These are phyloP conservation scores for Leccinum rimulosum DNA, from an alignment of 768 basidiomycete species.

Conservation along the genomic window DNA sequence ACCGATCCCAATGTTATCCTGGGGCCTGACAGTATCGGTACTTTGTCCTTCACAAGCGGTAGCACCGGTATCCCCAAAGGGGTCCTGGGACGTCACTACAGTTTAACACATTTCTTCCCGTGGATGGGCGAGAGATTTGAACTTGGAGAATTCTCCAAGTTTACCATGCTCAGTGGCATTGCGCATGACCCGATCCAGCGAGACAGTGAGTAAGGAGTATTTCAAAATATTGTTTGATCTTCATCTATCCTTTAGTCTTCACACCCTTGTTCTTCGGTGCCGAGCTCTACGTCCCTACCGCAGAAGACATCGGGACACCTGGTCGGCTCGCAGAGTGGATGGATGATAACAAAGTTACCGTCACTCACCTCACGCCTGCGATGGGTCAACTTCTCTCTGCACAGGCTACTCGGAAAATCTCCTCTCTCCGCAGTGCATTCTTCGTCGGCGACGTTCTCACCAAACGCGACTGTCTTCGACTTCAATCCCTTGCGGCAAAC, in stretches of 20 bases:
- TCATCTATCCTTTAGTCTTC: slow-evolving; percentile 63
- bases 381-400: slow-evolving; percentile 99
- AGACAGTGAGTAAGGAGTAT: slow-evolving; percentile 72
- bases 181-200: slow-evolving; percentile 99
- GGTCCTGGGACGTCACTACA: slow-evolving; percentile 93
- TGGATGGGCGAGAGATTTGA: slow-evolving; percentile 96
- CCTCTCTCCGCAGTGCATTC: slow-evolving; percentile 86
- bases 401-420: slow-evolving; percentile 77
- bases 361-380: slow-evolving; percentile 98
- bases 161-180: slow-evolving; percentile 98
- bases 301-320: slow-evolving; percentile 95
- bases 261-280: slow-evolving; percentile 98
- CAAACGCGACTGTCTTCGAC: slow-evolving; percentile 93
- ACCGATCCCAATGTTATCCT: slow-evolving; percentile 79
- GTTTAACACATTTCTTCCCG: slow-evolving; percentile 97
- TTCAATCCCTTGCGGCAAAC: slow-evolving; percentile 90
- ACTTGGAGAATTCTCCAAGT: slow-evolving; percentile 70
- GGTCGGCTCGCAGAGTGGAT: slow-evolving; percentile 98
- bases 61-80: slow-evolving; percentile 98
- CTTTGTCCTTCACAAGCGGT: slow-evolving; percentile 94
- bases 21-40: slow-evolving; percentile 95
- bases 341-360: slow-evolving; percentile 84
- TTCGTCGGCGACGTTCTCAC: slow-evolving; percentile 99
- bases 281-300: slow-evolving; percentile 90
- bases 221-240: background rate